phyloP scores from a whole-genome alignment of 1,284 basidiomycete species.

The Irpex lacteus region DNA sequence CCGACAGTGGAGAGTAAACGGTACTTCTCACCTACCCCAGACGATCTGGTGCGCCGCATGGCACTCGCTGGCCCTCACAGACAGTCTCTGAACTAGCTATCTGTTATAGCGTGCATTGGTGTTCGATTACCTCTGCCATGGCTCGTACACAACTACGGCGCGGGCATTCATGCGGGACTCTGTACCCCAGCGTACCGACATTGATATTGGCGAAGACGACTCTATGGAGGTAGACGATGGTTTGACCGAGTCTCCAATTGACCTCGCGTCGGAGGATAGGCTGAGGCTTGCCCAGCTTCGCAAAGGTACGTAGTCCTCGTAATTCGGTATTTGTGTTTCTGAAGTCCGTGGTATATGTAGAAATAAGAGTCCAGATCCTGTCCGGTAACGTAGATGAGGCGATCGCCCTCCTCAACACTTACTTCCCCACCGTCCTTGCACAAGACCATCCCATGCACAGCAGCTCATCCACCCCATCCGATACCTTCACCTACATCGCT shows the following conservation, averaged over 20 bases:
- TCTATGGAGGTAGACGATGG: constrained; percentile 29
- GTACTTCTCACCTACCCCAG: constrained; percentile 16
- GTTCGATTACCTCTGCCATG: constrained; percentile 77
- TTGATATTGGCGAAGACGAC: constrained; percentile 62
- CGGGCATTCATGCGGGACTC: constrained; percentile 69
- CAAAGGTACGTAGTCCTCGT: constrained; percentile 43
- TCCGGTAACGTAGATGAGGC: constrained; percentile 71
- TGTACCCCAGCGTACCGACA: constrained; percentile 52
- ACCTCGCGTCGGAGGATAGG: constrained; percentile 31
- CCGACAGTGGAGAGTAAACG: constrained; percentile 11
- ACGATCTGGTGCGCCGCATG: constrained; percentile 14
- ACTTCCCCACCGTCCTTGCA: constrained; percentile 68
- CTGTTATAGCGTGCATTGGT: constrained; percentile 61
- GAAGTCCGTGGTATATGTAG: constrained; percentile 35
- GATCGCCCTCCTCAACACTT: constrained; percentile 55
- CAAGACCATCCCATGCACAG: constrained; percentile 13
- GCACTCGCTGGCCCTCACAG: background rate
- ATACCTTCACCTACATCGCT: constrained; percentile 44
- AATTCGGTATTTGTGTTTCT: background rate
- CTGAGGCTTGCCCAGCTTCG: constrained; percentile 51
- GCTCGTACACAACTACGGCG: constrained; percentile 70
- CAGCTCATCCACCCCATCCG: background rate
- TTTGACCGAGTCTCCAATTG: background rate
- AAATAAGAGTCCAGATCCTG: constrained; percentile 63
- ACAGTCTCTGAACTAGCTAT: background rate